These are phyloP conservation scores for Chaetothyriales sp. DNA, from an alignment of 2,329 filamentous ascomycete species.

Conservation along the genomic window DNA sequence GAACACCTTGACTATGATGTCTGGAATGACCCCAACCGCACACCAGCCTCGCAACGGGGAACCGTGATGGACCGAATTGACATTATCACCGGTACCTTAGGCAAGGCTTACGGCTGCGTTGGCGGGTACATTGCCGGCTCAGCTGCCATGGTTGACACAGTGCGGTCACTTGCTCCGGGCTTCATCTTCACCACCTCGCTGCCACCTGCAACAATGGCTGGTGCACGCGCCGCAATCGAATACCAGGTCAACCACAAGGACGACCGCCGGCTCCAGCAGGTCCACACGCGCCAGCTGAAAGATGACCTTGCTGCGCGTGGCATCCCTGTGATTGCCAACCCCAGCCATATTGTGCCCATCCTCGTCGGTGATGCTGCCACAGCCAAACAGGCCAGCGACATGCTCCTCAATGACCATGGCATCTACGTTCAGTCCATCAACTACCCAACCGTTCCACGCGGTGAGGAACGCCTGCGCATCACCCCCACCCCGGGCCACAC, in stretches of 20 bases:
- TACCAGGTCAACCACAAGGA: conserved; percentile 77
- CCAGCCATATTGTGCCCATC: conserved; percentile 87
- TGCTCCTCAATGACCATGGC: conserved; percentile 73
- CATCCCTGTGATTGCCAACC: conserved; percentile 95
- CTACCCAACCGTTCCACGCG: conserved; percentile 92
- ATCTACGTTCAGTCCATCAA: conserved; percentile 99
- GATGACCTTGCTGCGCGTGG: conserved; percentile 60
- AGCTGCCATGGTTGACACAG: conserved; percentile 70
- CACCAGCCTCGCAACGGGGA: conserved; percentile 41
- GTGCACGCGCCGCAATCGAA: conserved; percentile 78
- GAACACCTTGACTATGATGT: conserved; percentile 93
- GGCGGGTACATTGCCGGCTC: conserved; percentile 95
- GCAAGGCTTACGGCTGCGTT: conserved; percentile 95
- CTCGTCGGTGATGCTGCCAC: conserved; percentile 87
- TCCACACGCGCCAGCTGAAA: conserved; percentile 92
- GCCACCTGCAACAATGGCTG: conserved; percentile 92
- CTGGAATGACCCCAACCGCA: conserved; percentile 53
- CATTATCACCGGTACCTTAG: conserved; percentile 93
- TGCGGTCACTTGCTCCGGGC: conserved; percentile 84
- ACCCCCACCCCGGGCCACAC: conserved; percentile 89
- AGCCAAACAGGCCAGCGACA: conserved; percentile 80
- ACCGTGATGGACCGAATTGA: conserved; percentile 92
- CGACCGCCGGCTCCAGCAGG: conserved; percentile 81
- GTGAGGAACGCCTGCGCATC: conserved; percentile 91
- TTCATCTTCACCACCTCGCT: conserved; percentile 99